These are phyloP conservation scores for Candida koratica DNA, from an alignment of 805 yeast genomes.

Conservation along the genomic window DNA sequence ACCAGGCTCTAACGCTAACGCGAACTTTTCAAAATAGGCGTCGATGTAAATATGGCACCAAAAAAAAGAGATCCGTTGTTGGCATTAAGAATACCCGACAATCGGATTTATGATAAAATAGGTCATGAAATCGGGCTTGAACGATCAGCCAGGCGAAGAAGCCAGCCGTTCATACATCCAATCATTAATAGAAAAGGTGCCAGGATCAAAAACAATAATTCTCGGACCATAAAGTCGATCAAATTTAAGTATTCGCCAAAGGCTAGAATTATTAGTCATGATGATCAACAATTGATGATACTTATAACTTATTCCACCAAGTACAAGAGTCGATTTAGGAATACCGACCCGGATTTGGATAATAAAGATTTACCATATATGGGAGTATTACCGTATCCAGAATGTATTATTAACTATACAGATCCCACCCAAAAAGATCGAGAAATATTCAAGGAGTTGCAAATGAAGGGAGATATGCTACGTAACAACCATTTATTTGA, in stretches of 20 bases:
- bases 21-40: slow-evolving; percentile 4
- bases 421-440: slow-evolving; percentile 55
- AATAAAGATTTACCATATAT: slow-evolving; percentile 52
- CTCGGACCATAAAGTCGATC: slow-evolving; percentile 1
- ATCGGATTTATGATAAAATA: slow-evolving; percentile 24
- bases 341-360: slow-evolving; percentile 13
- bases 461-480: slow-evolving; percentile 36
- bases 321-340: slow-evolving; percentile 5
- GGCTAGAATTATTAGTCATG: background rate
- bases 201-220: background rate
- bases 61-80: slow-evolving; percentile 20
- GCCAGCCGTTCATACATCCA: background rate
- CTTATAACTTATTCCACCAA: slow-evolving; percentile 2
- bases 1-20: background rate
- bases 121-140: slow-evolving; percentile 17
- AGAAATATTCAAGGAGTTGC: slow-evolving; percentile 42
- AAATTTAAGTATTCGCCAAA: slow-evolving; percentile 2
- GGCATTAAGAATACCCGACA: slow-evolving; percentile 29
- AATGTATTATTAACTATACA: slow-evolving; percentile 58
- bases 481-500: slow-evolving; percentile 8
- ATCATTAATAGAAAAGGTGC: background rate
- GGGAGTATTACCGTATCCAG: slow-evolving; percentile 57
- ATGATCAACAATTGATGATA: background rate
- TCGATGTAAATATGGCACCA: slow-evolving; percentile 19
- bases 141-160: slow-evolving; percentile 22